Evolutionary conservation across 1,284 basidiomycete species (phyloP), one percentile per base, ranked within the genome.

Genomic region (Melampsora americana): DNA sequence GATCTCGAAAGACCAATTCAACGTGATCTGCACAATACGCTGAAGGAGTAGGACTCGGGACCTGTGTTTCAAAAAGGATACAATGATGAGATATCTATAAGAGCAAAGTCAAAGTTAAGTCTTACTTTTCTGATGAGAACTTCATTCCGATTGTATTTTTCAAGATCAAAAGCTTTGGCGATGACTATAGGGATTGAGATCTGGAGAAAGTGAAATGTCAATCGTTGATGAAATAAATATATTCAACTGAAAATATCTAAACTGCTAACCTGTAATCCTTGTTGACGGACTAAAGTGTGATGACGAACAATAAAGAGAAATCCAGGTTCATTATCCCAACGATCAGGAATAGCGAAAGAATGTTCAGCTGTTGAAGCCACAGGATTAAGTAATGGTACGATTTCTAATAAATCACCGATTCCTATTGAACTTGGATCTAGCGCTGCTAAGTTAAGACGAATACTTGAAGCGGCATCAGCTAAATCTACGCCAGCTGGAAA

Each of bases 1-100:
- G 92, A 81, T 95, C 93, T 79, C 91, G 90, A 82, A 96, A 96
- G 65, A 89, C 88, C 71, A 96, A 87, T 80, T 96, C 94, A 69
- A 95, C 86, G 81, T 90, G 91, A 78, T 93, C 90, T 1, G 91
- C 91, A 53, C 86, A 86, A 79, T 88, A 88, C 48, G 85, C 84
- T 5, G 85, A 92, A 77, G 35, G 65, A n/a, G 71, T 12, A 65
- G 65, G 69, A 12, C 59, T 53, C 26, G 65, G 69, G 1, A 76
- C 28, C 74, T 76, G 42, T 4, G 35, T 12, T 16, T 64, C 20
- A 67, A 32, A 28, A 44, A 20, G 14, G 61, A 30, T 23, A 1
- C 30, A 6, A 6, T 44, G 16, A 44, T 46, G 20, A 60, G 30
- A 28, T 1, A 20, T 7, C 23, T 26, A 5, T n/a, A 14, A 66